Evolutionary conservation across 2,329 filamentous ascomycete species (phyloP), one percentile per base, ranked within the genome.

Genomic region (Diaporthe caulivora): DNA sequence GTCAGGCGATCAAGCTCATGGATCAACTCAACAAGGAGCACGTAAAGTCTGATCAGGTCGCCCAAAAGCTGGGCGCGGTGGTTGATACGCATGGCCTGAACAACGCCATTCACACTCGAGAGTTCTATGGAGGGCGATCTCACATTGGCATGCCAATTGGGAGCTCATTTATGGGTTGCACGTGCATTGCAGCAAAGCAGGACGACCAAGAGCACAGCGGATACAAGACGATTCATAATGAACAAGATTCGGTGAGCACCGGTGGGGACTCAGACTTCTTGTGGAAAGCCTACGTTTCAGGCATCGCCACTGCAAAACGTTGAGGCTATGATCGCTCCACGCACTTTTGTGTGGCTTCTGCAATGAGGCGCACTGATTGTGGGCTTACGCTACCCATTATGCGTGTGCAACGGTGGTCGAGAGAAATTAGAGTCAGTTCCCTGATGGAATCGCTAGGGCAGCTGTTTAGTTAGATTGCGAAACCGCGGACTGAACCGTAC

Each of bases 261-360:
- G 21, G 21, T 17, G 44, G 17, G 4, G 29, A 49, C 40, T 34
- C n/a, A 17, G 60, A 65, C 44, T 29, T 51, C 4, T 18, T 65
- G 44, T 65, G 60, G 60, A 65, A 51, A n/a, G 60, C 47, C 18
- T 51, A 37, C 18, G 60, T 37, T 8, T 26, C 60, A 21, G 18
- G 13, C 44, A 31, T 13, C 21, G 15, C 44, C 24, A 11, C 42
- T 51, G n/a, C 15, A 21, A 51, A 65, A 21, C 29, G 6, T 21
- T 65, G 29, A 65, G 29, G 13, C 29, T 11, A 15, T 10, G 11
- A 47, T 10, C 29, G 17, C 29, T 17, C 21, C 21, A n/a, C 18
- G 18, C 7, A 10, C 6, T 8, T 18, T 49, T 51, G 13, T 8
- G 26, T 37, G 18, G 29, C 21, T 44, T 51, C n/a, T 1, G 26